Evolutionary conservation across 2,329 filamentous ascomycete genomes (phyloP).

Genomic region (Dactylella cylindrospora): DNA sequence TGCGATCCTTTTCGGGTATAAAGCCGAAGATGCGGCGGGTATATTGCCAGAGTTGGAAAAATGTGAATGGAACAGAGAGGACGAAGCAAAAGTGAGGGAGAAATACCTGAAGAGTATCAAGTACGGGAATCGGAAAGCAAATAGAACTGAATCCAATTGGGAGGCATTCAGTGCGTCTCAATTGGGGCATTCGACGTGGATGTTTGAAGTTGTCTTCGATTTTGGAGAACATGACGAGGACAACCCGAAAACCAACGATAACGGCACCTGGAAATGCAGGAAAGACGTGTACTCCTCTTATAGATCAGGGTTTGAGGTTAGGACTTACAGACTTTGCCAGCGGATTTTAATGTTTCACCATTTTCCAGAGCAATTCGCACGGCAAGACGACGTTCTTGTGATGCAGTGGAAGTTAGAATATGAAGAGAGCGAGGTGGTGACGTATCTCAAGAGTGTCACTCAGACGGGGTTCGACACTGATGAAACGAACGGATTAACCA

Average conservation of each 20-base stretch:
- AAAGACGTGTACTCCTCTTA: conserved; percentile 50
- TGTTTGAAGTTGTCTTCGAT: conserved; percentile 51
- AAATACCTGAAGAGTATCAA: conserved; percentile 44
- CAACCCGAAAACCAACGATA: conserved; percentile 17
- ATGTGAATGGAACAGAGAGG: not conserved
- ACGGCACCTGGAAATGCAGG: conserved; percentile 45
- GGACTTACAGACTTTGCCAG: conserved; percentile 50
- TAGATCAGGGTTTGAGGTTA: conserved; percentile 50
- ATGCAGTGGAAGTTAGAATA: not conserved
- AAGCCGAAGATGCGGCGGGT: conserved; percentile 42
- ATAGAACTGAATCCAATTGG: not conserved
- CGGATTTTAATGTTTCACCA: conserved; percentile 52
- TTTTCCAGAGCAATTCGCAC: conserved; percentile 48
- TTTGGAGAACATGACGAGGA: conserved; percentile 50
- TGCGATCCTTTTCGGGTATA: conserved; percentile 46
- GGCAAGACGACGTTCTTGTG: not conserved
- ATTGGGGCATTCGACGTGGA: not conserved
- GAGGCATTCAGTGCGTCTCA: not conserved
- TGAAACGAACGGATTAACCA: not conserved
- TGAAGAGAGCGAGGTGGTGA: not conserved
- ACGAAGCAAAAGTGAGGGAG: not conserved
- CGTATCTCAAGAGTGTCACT: not conserved
- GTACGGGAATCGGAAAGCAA: conserved; percentile 44
- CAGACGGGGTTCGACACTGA: not conserved
- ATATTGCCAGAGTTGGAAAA: not conserved